phyloP scores from a whole-genome alignment of 139 green algal genomes.

The Chlamydomonas sp. region DNA sequence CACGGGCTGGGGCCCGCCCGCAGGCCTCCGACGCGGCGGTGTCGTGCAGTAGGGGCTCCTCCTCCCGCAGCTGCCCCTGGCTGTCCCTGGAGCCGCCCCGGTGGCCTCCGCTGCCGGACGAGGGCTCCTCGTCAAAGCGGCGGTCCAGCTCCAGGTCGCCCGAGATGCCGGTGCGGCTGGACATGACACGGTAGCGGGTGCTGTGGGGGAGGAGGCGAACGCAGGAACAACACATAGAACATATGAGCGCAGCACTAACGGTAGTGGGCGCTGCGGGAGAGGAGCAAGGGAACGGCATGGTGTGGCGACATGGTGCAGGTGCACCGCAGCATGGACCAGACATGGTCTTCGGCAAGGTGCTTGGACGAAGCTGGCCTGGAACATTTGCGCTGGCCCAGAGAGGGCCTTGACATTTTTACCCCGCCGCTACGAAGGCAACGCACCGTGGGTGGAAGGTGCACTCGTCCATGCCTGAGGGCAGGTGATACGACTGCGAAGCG shows the following conservation, averaged over 20 bases:
- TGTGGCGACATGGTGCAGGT: no score
- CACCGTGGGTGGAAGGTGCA: slow-evolving; percentile 45
- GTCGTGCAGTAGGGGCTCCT: not conserved
- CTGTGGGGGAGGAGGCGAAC: slow-evolving; percentile 4
- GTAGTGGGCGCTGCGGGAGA: no score
- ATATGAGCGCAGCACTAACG: not conserved
- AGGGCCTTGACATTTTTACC: no score
- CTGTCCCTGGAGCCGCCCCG: no score
- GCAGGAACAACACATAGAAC: not conserved
- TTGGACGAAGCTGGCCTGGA: no score
- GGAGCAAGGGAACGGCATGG: no score
- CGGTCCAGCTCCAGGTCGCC: not conserved
- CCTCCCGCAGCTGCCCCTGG: no score
- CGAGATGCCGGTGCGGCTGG: not conserved
- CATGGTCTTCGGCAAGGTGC: no score
- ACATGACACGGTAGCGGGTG: slow-evolving; percentile 3
- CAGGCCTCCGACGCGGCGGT: not conserved
- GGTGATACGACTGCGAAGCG: not conserved
- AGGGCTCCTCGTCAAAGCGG: not conserved
- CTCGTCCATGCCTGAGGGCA: slow-evolving; percentile 47
- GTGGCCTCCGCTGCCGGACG: no score
- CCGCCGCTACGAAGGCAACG: not conserved
- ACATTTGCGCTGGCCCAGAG: no score
- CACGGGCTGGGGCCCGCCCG: not conserved
- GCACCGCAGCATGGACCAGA: no score